A percentile compares a stretch with the other conserved stretches of the same genome.
Conservation (phyloP, 78 protist species). For the Dictyostelium intermedium region DNA sequence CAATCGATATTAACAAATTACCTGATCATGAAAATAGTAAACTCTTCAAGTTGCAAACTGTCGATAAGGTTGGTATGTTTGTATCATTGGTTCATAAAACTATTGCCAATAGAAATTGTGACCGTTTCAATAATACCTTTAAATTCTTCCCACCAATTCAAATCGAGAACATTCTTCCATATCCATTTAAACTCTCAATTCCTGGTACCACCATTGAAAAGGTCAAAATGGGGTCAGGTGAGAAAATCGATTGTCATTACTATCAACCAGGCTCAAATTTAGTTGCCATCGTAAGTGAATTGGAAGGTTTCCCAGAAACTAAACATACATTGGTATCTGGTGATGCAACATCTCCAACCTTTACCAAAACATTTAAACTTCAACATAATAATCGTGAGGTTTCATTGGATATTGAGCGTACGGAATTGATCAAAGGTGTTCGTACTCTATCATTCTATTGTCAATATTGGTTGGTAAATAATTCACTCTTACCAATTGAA, state of each 20-base stretch:
- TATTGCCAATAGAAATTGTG: neutral
- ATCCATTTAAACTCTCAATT: neutral
- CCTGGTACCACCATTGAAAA: neutral
- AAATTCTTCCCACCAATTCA: slow-evolving; percentile 54
- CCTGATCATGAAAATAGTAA: neutral
- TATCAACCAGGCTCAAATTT: slow-evolving; percentile 48
- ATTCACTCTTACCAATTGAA: slow-evolving; percentile 37
- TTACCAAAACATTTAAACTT: slow-evolving; percentile 39
- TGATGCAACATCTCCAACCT: slow-evolving; percentile 31
- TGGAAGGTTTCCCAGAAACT: slow-evolving; percentile 32
- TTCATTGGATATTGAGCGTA: slow-evolving; percentile 28
- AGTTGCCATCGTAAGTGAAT: neutral
- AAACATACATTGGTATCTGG: slow-evolving; percentile 36
- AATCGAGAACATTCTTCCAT: slow-evolving; percentile 55
- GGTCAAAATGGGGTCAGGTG: neutral
- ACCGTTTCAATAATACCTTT: neutral
- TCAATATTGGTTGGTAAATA: slow-evolving; percentile 75
- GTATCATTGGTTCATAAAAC: neutral
- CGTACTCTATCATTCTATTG: slow-evolving; percentile 62
- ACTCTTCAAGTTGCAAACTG: neutral
- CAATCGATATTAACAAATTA: neutral
- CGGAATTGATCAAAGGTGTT: slow-evolving; percentile 29
- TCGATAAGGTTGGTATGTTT: neutral
- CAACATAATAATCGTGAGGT: neutral
- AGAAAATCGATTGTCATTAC: slow-evolving; percentile 25